Evolutionary conservation across 2,329 filamentous ascomycete species (phyloP).

Genomic region (Trichoderma sp.): DNA sequence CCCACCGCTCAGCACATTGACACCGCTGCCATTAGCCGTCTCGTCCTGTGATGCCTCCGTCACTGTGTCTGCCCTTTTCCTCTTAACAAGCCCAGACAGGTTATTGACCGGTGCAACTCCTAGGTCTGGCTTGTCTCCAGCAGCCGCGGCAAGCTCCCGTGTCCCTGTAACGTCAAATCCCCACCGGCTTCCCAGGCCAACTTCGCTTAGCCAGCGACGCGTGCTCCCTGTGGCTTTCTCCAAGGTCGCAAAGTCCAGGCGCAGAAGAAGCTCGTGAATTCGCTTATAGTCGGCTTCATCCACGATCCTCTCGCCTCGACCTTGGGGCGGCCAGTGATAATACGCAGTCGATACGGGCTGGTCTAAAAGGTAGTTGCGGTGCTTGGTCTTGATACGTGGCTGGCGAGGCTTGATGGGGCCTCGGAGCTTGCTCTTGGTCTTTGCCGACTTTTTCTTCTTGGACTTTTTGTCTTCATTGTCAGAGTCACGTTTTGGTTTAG

Average conservation of each 20-base stretch:
- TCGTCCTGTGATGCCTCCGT: conserved; percentile 23
- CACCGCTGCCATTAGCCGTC: conserved; percentile 25
- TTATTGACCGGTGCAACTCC: conserved; percentile 43
- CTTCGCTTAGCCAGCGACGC: conserved; percentile 68
- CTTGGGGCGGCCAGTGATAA: conserved; percentile 64
- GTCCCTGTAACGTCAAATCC: conserved; percentile 52
- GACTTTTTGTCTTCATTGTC: conserved; percentile 15
- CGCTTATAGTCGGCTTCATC: conserved; percentile 66
- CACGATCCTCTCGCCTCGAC: conserved; percentile 64
- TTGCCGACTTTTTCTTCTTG: conserved; percentile 38
- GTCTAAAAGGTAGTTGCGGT: conserved; percentile 51
- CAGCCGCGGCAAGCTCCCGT: conserved; percentile 30
- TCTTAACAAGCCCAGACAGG: conserved; percentile 50
- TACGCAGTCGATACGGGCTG: conserved; percentile 58
- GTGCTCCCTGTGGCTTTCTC: conserved; percentile 66
- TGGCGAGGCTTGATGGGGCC: conserved; percentile 65
- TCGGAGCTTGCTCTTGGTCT: conserved; percentile 49
- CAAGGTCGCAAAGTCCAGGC: conserved; percentile 70
- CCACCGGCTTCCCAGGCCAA: conserved; percentile 56
- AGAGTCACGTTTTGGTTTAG: neutral
- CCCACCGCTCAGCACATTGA: conserved; percentile 51
- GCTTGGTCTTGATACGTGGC: conserved; percentile 64
- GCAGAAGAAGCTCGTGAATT: conserved; percentile 67
- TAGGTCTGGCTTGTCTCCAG: conserved; percentile 3
- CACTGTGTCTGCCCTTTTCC: conserved; percentile 42